These are phyloP conservation scores for Tetracladium setigerum DNA, from an alignment of 495 filamentous ascomycete genomes.

Conservation along the genomic window DNA sequence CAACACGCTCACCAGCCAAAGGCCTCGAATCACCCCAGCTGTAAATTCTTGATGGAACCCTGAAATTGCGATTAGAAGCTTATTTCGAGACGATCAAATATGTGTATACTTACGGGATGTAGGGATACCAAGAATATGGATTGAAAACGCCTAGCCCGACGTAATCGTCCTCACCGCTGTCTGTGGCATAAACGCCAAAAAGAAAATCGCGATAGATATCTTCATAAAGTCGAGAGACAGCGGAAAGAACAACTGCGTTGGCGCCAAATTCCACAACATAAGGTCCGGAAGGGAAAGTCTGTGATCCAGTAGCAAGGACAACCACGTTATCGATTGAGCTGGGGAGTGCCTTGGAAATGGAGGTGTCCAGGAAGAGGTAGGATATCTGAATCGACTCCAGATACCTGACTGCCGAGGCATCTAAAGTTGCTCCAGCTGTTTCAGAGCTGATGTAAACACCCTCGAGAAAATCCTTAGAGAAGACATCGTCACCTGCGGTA, in stretches of 20 bases:
- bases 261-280: neutral
- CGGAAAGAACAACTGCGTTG: slow-evolving; percentile 26
- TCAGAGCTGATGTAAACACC: slow-evolving; percentile 23
- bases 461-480: slow-evolving; percentile 24
- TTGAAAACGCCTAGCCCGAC: neutral
- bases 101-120: neutral
- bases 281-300: neutral
- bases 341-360: neutral
- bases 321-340: neutral
- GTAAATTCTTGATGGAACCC: slow-evolving; percentile 41
- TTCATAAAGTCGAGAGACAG: slow-evolving; percentile 40
- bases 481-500: slow-evolving; percentile 15
- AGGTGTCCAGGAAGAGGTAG: neutral
- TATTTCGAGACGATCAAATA: neutral
- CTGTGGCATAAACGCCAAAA: slow-evolving; percentile 28
- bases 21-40: slow-evolving; percentile 19
- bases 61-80: slow-evolving; percentile 1
- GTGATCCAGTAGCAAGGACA: neutral
- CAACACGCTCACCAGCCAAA: slow-evolving; percentile 28
- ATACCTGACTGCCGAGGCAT: neutral
- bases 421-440: slow-evolving; percentile 9
- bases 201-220: slow-evolving; percentile 39
- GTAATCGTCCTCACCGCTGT: slow-evolving; percentile 24
- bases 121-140: neutral
- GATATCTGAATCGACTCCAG: neutral